phyloP scores from a whole-genome alignment of 768 basidiomycete genomes.

The Pisolithus orientalis region DNA sequence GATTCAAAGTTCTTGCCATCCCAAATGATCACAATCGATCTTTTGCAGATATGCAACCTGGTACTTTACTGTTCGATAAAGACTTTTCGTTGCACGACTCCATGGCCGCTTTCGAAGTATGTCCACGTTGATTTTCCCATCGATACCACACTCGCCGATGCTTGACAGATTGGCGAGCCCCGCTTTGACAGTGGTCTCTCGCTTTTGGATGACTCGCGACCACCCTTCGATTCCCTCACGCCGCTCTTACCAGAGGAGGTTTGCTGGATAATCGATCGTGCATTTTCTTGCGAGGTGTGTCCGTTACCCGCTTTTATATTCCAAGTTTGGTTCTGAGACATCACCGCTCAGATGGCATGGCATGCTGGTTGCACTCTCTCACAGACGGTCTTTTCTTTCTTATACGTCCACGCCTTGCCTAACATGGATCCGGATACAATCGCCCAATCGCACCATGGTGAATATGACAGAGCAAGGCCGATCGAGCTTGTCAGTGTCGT shows the following conservation, averaged over 20 bases:
- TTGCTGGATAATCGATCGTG: conserved; percentile 82
- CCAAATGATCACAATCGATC: background rate
- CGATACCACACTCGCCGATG: conserved; percentile 9
- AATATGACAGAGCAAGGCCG: conserved; percentile 43
- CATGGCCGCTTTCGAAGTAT: conserved; percentile 91
- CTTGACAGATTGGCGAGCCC: conserved; percentile 78
- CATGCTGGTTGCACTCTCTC: conserved; percentile 80
- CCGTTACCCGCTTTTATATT: conserved; percentile 4
- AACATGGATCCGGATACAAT: conserved; percentile 55
- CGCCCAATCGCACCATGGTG: conserved; percentile 14
- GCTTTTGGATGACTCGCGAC: conserved; percentile 33
- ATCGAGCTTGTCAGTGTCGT: conserved; percentile 61
- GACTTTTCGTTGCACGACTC: conserved; percentile 76
- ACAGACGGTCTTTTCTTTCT: conserved; percentile 77
- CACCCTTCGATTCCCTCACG: conserved; percentile 56
- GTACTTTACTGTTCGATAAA: conserved; percentile 58
- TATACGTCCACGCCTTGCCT: conserved; percentile 61
- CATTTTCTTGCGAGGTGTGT: conserved; percentile 72
- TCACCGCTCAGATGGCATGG: conserved; percentile 68
- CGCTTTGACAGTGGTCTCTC: conserved; percentile 80
- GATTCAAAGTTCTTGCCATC: background rate
- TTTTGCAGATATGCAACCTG: conserved; percentile 53
- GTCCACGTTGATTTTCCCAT: conserved; percentile 11
- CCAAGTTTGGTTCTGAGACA: conserved; percentile 9
- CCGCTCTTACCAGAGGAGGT: conserved; percentile 72